Percentiles rank a stretch among this genome's conserved stretches.
Conservation (phyloP, 2,329 filamentous ascomycete species). For the Fusarium fujikuroi region DNA sequence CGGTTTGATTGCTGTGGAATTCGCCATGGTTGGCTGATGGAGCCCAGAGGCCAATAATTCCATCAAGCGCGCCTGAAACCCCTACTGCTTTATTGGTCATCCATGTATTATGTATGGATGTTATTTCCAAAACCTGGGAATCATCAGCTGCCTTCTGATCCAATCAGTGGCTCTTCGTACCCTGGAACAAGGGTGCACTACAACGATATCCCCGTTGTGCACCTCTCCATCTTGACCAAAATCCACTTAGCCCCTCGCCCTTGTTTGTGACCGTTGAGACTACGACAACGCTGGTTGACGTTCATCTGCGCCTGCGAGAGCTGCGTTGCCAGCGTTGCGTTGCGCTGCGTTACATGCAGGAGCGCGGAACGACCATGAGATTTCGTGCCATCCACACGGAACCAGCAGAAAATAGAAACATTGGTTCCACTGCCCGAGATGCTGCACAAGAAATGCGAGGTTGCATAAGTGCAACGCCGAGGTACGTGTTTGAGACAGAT, state of each 20-base stretch:
- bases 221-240: conserved; percentile 9
- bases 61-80: not conserved
- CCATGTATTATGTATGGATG: not conserved
- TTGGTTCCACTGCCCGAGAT: conserved; percentile 14
- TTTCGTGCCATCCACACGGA: conserved; percentile 8
- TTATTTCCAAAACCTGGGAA: conserved; percentile 5
- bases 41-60: not conserved
- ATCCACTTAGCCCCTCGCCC: not conserved
- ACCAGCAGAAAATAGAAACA: conserved; percentile 29
- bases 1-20: conserved; percentile 5
- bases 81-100: not conserved
- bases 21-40: not conserved
- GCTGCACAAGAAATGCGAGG: conserved; percentile 8
- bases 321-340: conserved; percentile 3
- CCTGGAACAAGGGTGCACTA: conserved; percentile 10
- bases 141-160: conserved; percentile 14
- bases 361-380: not conserved
- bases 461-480: conserved; percentile 11
- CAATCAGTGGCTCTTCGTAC: conserved; percentile 21
- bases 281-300: conserved; percentile 10
- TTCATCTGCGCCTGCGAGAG: not conserved
- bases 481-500: conserved; percentile 4
- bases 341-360: conserved; percentile 19
- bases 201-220: not conserved
- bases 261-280: conserved; percentile 24